Evolutionary conservation across 2,329 filamentous ascomycete species (phyloP).

Genomic region (Cordyceps cateniannulata): DNA sequence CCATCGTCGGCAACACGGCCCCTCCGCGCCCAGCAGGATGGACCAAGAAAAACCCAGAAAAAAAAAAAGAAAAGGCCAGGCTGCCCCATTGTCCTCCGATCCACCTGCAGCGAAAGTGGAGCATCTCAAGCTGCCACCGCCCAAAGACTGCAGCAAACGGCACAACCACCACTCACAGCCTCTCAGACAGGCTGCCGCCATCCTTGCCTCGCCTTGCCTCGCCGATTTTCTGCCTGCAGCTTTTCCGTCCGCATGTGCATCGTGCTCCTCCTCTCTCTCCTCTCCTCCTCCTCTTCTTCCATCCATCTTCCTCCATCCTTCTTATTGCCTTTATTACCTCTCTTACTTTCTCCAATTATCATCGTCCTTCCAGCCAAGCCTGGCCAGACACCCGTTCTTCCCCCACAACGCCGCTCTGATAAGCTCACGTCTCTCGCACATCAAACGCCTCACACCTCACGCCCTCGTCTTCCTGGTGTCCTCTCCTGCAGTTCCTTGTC

Average conservation of each 20-base stretch:
- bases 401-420: conserved; percentile 3
- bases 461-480: background rate
- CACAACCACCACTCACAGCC: background rate
- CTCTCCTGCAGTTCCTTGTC: background rate
- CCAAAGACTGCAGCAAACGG: background rate
- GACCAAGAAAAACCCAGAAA: background rate
- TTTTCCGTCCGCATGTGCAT: background rate
- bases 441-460: background rate
- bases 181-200: background rate
- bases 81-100: background rate
- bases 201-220: background rate
- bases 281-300: background rate
- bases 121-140: background rate
- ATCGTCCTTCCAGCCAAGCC: background rate
- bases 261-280: background rate
- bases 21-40: background rate
- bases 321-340: background rate
- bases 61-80: background rate
- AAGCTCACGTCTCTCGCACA: background rate
- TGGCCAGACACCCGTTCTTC: background rate
- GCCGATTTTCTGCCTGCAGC: background rate
- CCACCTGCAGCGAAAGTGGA: conserved; percentile 6
- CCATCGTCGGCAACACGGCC: conserved; percentile 5
- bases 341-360: background rate
- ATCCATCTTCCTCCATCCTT: background rate